These are phyloP conservation scores for Backusella psychrophila DNA, from an alignment of 192 early-diverging fungal species.

Conservation along the genomic window DNA sequence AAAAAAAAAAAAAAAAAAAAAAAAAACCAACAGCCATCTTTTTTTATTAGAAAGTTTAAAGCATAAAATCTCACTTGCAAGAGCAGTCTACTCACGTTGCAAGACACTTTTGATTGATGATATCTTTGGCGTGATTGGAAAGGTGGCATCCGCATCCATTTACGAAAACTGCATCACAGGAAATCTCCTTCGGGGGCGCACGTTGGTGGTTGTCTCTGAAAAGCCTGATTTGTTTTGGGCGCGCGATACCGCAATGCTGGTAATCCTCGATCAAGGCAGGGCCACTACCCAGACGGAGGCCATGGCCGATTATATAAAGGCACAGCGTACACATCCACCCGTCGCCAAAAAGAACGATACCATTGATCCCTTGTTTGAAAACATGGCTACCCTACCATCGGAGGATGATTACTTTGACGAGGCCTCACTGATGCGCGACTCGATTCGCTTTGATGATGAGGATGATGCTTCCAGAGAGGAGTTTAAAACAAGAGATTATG, in stretches of 20 bases:
- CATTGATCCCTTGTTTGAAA: conserved; percentile 15
- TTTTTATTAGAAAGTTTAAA: conserved; percentile 53
- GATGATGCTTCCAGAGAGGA: background rate
- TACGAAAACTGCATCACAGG: conserved; percentile 53
- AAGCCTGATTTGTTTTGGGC: conserved; percentile 58
- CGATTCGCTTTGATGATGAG: background rate
- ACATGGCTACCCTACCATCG: background rate
- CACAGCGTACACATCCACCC: background rate
- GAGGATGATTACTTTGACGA: conserved; percentile 26
- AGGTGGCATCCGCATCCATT: conserved; percentile 42
- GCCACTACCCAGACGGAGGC: background rate
- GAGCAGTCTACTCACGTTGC: conserved; percentile 73
- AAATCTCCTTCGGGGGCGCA: conserved; percentile 70
- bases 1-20: too few relatives aligned
- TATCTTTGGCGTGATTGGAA: conserved; percentile 61
- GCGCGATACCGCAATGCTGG: conserved; percentile 45
- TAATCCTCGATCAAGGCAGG: background rate
- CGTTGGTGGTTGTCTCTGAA: conserved; percentile 81
- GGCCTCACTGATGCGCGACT: conserved; percentile 7
- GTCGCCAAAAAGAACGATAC: background rate
- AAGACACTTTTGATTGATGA: conserved; percentile 81
- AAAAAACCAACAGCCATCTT: too few relatives aligned
- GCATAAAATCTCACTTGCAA: conserved; percentile 74
- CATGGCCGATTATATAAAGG: background rate
- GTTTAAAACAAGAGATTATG: conserved; percentile 11